These are phyloP conservation scores for Mycena citricolor DNA, from an alignment of 1,284 basidiomycete species.

Conservation along the genomic window DNA sequence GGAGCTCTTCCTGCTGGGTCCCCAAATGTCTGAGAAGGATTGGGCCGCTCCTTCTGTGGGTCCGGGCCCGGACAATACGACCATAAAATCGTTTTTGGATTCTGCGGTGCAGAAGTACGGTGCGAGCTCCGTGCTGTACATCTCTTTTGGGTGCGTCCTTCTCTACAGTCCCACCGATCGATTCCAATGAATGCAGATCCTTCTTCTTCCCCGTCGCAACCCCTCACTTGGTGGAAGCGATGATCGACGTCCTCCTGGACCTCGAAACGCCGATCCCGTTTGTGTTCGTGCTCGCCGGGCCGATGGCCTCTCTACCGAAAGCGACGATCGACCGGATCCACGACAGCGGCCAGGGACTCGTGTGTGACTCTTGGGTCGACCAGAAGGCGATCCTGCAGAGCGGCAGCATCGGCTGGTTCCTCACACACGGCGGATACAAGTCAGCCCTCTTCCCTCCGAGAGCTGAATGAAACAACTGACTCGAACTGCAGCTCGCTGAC, in stretches of 20 bases:
- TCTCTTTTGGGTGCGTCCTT: constrained; percentile 15
- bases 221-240: constrained; percentile 9
- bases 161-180: not conserved
- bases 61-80: not conserved
- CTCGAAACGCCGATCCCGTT: constrained; percentile 14
- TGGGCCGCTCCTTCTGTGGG: not conserved
- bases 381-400: constrained; percentile 17
- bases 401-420: constrained; percentile 9
- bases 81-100: constrained; percentile 10
- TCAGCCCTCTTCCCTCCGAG: too few species aligned
- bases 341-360: constrained; percentile 9
- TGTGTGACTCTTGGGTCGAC: constrained; percentile 16
- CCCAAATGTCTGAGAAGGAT: not conserved
- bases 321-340: constrained; percentile 10
- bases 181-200: not conserved
- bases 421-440: constrained; percentile 17
- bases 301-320: constrained; percentile 11
- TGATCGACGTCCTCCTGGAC: constrained; percentile 8
- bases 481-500: too few species aligned
- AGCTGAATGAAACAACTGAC: too few species aligned
- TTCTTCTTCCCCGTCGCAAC: constrained; percentile 12
- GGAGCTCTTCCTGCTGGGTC: not conserved
- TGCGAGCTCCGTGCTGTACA: constrained; percentile 13
- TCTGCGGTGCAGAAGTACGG: constrained; percentile 2
- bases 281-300: constrained; percentile 8